Conservation (phyloP, 495 filamentous ascomycete species). For the Penicillium fimorum region DNA sequence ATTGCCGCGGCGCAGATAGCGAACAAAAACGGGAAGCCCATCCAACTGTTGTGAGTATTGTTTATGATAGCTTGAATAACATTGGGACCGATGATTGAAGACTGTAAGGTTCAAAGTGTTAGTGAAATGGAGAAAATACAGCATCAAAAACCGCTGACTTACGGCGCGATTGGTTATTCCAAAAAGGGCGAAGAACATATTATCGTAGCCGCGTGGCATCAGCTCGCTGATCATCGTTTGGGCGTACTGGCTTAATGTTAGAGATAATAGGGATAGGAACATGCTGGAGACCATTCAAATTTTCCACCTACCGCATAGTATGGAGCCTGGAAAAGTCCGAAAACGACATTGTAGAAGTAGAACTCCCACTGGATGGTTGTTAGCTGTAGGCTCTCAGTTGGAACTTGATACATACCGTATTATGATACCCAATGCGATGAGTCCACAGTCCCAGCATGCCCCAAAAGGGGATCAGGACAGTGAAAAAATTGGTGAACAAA, state of each 20-base stretch:
- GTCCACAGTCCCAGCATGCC: conserved; percentile 53
- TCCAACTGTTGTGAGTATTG: conserved; percentile 48
- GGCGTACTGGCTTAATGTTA: conserved; percentile 33
- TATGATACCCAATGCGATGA: conserved; percentile 45
- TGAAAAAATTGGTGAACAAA: conserved; percentile 49
- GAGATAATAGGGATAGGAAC: not conserved
- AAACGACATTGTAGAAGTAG: conserved; percentile 51
- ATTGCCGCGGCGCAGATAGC: conserved; percentile 43
- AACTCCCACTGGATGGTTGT: conserved; percentile 42
- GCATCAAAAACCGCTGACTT: conserved; percentile 17
- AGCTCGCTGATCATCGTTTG: conserved; percentile 56
- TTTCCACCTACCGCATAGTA: conserved; percentile 44
- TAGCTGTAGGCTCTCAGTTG: not conserved
- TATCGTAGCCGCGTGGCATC: conserved; percentile 50
- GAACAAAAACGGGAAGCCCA: conserved; percentile 52
- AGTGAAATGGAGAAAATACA: not conserved
- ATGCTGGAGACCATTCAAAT: not conserved
- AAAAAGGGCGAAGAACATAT: conserved; percentile 54
- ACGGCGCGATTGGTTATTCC: conserved; percentile 53
- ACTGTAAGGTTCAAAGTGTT: conserved; percentile 24
- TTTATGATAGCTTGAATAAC: conserved; percentile 53
- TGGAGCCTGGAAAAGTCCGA: conserved; percentile 50
- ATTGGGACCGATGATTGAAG: conserved; percentile 50
- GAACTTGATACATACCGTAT: conserved; percentile 28
- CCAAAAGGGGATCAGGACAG: conserved; percentile 50